Conservation (phyloP, 805 yeast genomes). For the Alloascoidea hylecoeti region DNA sequence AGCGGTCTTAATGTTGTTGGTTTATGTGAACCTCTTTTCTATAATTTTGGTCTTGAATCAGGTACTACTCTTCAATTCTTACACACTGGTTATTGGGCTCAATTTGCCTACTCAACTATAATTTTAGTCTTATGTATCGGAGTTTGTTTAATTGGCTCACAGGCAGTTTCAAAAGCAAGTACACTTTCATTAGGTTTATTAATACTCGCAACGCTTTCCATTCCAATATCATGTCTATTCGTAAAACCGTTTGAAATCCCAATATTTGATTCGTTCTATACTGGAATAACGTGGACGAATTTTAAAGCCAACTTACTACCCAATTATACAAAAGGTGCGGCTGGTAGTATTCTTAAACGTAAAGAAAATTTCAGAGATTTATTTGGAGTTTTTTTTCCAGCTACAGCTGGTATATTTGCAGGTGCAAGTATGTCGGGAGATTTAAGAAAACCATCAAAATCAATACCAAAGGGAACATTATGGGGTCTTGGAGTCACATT, state of each 20-base stretch:
- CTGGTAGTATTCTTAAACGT: conserved; percentile 55
- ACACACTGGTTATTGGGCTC: conserved; percentile 61
- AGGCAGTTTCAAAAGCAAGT: conserved; percentile 73
- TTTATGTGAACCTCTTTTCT: conserved; percentile 77
- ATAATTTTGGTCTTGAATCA: conserved; percentile 50
- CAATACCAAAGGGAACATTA: conserved; percentile 90
- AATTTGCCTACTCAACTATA: conserved; percentile 55
- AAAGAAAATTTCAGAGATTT: conserved; percentile 72
- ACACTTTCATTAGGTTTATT: conserved; percentile 54
- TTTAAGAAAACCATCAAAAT: conserved; percentile 65
- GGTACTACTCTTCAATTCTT: conserved; percentile 45
- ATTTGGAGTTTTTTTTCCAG: conserved; percentile 95
- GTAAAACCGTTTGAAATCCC: conserved; percentile 46
- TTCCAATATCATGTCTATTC: conserved; percentile 65
- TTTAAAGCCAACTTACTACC: conserved; percentile 60
- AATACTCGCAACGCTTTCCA: conserved; percentile 58
- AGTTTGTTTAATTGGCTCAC: conserved; percentile 70
- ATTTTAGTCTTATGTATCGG: conserved; percentile 59
- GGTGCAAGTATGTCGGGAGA: conserved; percentile 99
- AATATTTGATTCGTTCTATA: conserved; percentile 34
- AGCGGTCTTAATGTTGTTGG: conserved; percentile 92
- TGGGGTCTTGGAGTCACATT: conserved; percentile 75
- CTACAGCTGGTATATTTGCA: conserved; percentile 96
- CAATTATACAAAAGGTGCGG: conserved; percentile 77
- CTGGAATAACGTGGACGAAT: conserved; percentile 66